These are phyloP conservation scores for Phoma herbarum DNA, from an alignment of 2,329 filamentous ascomycete species.

Conservation along the genomic window DNA sequence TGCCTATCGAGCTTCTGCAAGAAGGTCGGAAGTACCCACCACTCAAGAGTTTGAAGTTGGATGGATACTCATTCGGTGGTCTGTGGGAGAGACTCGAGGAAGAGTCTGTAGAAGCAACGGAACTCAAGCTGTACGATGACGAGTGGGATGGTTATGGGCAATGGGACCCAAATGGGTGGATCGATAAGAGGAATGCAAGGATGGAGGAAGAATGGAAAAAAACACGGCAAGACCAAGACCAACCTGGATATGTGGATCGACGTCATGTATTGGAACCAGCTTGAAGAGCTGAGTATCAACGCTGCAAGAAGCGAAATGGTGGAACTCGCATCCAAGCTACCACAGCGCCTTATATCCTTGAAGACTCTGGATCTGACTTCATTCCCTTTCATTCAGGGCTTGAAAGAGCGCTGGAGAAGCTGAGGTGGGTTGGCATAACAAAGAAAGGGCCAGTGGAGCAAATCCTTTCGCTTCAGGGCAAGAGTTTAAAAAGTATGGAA, in stretches of 20 bases:
- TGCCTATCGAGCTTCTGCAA: background rate
- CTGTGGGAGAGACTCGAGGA: background rate
- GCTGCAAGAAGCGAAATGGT: background rate
- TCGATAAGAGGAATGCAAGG: background rate
- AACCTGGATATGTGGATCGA: conserved; percentile 4
- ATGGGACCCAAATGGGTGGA: background rate
- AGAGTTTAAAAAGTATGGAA: background rate
- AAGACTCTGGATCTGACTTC: background rate
- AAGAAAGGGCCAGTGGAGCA: background rate
- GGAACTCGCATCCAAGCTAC: background rate
- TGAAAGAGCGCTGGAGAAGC: background rate
- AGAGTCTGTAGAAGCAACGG: background rate
- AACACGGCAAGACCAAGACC: background rate
- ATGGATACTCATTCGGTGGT: conserved; percentile 4
- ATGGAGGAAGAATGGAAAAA: background rate
- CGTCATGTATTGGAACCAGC: conserved; percentile 2
- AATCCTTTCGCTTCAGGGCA: background rate
- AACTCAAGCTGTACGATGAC: background rate
- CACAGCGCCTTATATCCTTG: background rate
- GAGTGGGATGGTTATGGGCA: background rate
- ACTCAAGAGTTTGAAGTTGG: background rate
- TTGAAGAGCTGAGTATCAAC: conserved; percentile 6
- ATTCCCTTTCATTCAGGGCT: background rate
- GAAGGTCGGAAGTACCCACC: background rate
- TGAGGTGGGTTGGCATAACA: conserved; percentile 4